Conservation (phyloP, 371 early-diverging fungal genomes). For the Blastocladiella emersonii region DNA sequence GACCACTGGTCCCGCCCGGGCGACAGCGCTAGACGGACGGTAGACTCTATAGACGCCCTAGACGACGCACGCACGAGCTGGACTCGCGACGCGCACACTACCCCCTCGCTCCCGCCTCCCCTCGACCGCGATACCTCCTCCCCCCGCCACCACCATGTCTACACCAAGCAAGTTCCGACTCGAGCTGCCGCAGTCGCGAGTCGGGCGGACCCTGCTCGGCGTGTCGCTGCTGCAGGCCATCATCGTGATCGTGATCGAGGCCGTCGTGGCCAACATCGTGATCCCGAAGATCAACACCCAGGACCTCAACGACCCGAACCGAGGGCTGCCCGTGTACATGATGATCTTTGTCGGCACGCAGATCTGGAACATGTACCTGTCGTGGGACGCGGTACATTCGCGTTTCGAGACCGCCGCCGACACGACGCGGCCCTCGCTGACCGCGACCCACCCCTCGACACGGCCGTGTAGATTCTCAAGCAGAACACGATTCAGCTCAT, state of each 20-base stretch:
- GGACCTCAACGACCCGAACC: constrained; percentile 3
- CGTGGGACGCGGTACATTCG: constrained; percentile 58
- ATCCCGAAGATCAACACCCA: constrained; percentile 26
- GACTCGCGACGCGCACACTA: no score
- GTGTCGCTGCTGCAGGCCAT: constrained; percentile 44
- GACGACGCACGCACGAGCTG: no score
- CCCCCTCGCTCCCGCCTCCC: no score
- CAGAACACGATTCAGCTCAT: constrained; percentile 82
- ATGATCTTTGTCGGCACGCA: constrained; percentile 61
- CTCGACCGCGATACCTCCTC: no score
- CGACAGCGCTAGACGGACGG: no score
- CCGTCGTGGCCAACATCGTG: constrained; percentile 30
- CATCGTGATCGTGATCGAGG: constrained; percentile 51
- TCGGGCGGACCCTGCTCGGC: constrained; percentile 11
- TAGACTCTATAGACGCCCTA: no score
- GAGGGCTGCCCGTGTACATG: constrained; percentile 43
- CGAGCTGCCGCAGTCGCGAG: constrained; percentile 5
- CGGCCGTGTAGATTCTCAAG: constrained; percentile 36
- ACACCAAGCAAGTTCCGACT: no score
- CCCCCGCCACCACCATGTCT: no score
- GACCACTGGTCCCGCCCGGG: no score
- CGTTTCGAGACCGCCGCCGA: background rate
- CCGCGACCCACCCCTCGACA: background rate
- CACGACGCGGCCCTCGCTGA: background rate
- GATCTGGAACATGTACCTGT: constrained; percentile 51